Base-by-base conservation (phyloP, 2,329 filamentous ascomycete genomes). In the Mycosphaerella sp. region DNA sequence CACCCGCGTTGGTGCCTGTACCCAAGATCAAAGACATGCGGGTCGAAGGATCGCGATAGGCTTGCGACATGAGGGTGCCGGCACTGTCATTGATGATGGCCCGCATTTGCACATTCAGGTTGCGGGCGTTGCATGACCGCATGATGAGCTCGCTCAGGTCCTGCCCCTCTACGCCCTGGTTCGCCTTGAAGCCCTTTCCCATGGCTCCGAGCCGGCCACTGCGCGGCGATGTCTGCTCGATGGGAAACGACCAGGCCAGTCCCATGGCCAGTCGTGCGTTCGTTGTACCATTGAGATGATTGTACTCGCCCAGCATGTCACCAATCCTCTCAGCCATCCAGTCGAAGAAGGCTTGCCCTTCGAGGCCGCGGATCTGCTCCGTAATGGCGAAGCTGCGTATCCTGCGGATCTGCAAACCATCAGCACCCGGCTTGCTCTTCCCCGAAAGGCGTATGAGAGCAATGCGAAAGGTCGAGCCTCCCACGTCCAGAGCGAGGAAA, bases 81-180 rank as follows among this genome's bases (percentile, higher is more conserved):
- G 80, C 79, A 46, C 79, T 78, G 62, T 85, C 82, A 65, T 85
- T 85, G 57, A 85, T 75, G 58, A 85, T 83, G 2, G 81, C 82
- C 45, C 80, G 77, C 63, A 85, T 75, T 48, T 76, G 73, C 12
- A 85, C 79, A 53, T 81, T 79, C 46, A 84, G 69, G 31, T 74
- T 72, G 66, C 72, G 60, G 58, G 75, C 74, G 44, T 70, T 73
- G 67, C 81, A 85, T 12, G 82, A 80, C 32, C 73, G 69, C 70
- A 80, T 80, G 59, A 85, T 79, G 53, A 85, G 67, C 47, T 78
- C 75, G 48, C 78, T 78, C 36, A 85, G 69, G 65, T 85, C 82
- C 60, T 80, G 73, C 31, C 81, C 81, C 39, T 81, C 71, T 2
- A 81, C 76, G 26, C 78, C 80, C 57, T 81, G 74, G 12, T 79